Conservation (phyloP, 2,329 filamentous ascomycete genomes). For the Xylariaceae sp. region DNA sequence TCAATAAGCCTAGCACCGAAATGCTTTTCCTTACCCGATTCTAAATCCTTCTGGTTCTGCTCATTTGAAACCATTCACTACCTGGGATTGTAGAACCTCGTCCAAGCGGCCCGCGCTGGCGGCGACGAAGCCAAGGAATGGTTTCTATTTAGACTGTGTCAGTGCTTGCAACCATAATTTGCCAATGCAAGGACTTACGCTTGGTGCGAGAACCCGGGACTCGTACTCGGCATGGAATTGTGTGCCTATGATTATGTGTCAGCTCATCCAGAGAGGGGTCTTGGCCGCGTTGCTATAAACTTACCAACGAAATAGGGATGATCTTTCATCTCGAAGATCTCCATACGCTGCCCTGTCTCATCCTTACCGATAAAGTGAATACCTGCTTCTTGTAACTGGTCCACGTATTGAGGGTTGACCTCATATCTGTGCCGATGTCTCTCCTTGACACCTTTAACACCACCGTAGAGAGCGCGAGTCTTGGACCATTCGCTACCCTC, state of each 20-base stretch:
- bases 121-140: slow-evolving; percentile 81
- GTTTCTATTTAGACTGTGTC: slow-evolving; percentile 28
- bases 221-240: slow-evolving; percentile 89
- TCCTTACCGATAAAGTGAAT: slow-evolving; percentile 76
- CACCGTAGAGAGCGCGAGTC: slow-evolving; percentile 68
- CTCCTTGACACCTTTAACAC: slow-evolving; percentile 54
- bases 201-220: slow-evolving; percentile 64
- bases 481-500: slow-evolving; percentile 69
- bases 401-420: slow-evolving; percentile 75
- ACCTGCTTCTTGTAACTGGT: slow-evolving; percentile 60
- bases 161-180: not conserved
- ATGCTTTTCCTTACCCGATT: not conserved
- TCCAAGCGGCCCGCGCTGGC: slow-evolving; percentile 65
- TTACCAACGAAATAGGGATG: slow-evolving; percentile 70
- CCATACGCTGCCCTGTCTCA: slow-evolving; percentile 71
- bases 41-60: not conserved
- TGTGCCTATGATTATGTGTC: slow-evolving; percentile 7
- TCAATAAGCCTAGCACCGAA: not conserved
- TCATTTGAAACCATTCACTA: slow-evolving; percentile 12
- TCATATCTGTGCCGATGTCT: slow-evolving; percentile 87
- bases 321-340: slow-evolving; percentile 74
- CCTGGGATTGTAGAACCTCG: slow-evolving; percentile 21
- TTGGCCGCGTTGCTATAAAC: not conserved
- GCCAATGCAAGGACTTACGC: slow-evolving; percentile 7
- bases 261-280: not conserved